Conservation (phyloP, 202 grass and related monocot species). For the Schoenoplectus triqueter region DNA sequence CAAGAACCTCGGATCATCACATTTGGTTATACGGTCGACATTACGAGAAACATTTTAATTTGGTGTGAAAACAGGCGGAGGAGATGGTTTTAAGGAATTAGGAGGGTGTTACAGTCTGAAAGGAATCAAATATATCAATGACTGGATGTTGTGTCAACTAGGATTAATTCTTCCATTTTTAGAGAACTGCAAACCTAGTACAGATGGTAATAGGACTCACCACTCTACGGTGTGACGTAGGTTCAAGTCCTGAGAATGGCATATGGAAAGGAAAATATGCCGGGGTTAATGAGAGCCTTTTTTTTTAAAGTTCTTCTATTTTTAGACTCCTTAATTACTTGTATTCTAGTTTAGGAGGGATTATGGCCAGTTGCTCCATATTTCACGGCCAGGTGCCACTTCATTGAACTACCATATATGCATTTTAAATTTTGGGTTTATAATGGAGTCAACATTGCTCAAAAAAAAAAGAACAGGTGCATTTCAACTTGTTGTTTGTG, state of each 20-base stretch:
- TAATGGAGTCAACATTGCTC: neutral
- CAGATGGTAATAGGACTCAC: too few relatives aligned
- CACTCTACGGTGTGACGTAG: too few relatives aligned
- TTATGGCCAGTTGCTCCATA: neutral
- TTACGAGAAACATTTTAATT: slow-evolving; percentile 12
- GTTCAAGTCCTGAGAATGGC: too few relatives aligned
- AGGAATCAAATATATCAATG: neutral
- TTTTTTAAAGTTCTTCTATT: neutral
- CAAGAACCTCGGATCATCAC: slow-evolving; percentile 26
- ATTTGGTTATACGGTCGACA: neutral
- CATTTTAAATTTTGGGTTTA: neutral
- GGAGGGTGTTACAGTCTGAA: neutral
- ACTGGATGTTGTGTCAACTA: neutral
- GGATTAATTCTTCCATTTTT: neutral
- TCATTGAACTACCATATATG: neutral
- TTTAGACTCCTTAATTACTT: neutral
- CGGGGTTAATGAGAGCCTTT: too few relatives aligned
- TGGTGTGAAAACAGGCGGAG: neutral
- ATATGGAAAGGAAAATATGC: too few relatives aligned
- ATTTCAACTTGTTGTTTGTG: slow-evolving; percentile 3
- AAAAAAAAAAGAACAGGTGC: neutral
- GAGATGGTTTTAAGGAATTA: neutral
- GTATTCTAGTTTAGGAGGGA: slow-evolving; percentile 11
- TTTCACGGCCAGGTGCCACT: neutral
- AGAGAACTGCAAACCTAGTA: neutral